Conservation (phyloP, 2,329 filamentous ascomycete genomes). For the Thermothelomyces thermophilus region DNA sequence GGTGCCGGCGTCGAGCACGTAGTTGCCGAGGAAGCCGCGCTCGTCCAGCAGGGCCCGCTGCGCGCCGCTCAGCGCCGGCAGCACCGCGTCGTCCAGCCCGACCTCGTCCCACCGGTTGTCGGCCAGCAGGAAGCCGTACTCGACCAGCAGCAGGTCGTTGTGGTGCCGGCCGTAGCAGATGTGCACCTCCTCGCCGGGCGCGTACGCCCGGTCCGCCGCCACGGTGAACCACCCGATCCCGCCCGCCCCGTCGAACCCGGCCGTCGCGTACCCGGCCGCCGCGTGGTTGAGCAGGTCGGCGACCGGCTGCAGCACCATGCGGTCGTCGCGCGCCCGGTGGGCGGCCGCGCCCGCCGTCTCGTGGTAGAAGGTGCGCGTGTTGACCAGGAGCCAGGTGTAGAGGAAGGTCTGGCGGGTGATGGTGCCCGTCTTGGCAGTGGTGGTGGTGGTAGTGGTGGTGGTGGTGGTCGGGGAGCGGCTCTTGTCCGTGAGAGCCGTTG, state of each 20-base stretch:
- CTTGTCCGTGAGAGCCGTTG: too few relatives aligned
- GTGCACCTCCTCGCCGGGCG: conserved; percentile 56
- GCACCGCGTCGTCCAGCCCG: conserved; percentile 41
- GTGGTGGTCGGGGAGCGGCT: too few relatives aligned
- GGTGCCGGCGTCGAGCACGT: conserved; percentile 43
- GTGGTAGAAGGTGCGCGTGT: conserved; percentile 58
- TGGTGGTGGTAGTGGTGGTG: too few relatives aligned
- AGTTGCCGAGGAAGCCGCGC: conserved; percentile 43
- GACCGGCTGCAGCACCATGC: conserved; percentile 64
- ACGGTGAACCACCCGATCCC: conserved; percentile 50
- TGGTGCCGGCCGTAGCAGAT: conserved; percentile 64
- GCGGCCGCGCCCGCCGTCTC: conserved; percentile 37
- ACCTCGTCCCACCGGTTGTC: conserved; percentile 47
- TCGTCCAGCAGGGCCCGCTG: conserved; percentile 38
- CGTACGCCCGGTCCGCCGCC: conserved; percentile 44
- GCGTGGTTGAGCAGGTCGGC: conserved; percentile 64
- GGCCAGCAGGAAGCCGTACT: conserved; percentile 51
- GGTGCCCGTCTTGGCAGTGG: conserved; percentile 11
- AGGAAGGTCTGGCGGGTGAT: conserved; percentile 35
- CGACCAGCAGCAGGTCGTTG: conserved; percentile 65
- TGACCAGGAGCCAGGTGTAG: conserved; percentile 55
- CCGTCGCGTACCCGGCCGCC: conserved; percentile 44
- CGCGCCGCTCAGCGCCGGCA: conserved; percentile 31
- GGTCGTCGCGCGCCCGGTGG: conserved; percentile 40
- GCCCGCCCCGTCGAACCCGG: too few relatives aligned